Base-by-base conservation (phyloP, 768 basidiomycete genomes). In the Filobasidium floriforme region DNA sequence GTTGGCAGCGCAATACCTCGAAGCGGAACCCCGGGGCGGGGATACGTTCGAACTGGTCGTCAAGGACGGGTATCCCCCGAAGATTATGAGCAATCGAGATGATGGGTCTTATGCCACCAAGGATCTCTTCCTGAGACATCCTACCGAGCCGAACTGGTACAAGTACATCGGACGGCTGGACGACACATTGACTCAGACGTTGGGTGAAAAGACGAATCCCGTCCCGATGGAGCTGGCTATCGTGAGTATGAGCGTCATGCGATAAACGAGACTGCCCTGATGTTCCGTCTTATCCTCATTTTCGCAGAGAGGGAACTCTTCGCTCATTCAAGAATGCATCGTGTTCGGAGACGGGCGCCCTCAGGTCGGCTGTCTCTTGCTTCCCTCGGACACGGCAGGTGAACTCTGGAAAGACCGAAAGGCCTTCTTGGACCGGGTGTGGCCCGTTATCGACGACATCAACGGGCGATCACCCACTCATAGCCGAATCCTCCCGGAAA, bases 181-280 rank as follows among this genome's bases (percentile, higher is more conserved):
- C 68, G 85, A 86, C 63, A 85, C 83, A 0, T 78, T 86, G 11
- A 73, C 72, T 0, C 75, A 80, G 65, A 76, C 76, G 10, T 69
- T 79, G 1, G 83, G 85, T 7, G 84, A 85, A 75, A 85, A 85
- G 77, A 84, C 83, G 11, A 84, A 84, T 68, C 83, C 83, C 41
- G 82, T 84, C 5, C 83, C 84, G 0, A 83, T 85, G 62, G 84
- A 85, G 69, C 79, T 83, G 44, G 76, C 79, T 22, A 81, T 85
- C 62, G 5, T 44, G 43, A 44, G 43, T 44, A 72, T 76, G 54
- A 71, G 73, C 70, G 7, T 22, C 37, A 14, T 40, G 37, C 22
- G 37, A n/a, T 37, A 18, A 37, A 7, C n/a, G 55, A 3, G 15
- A 46, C 19, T 28, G 14, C 32, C 32, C 22, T n/a, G 32, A n/a